Evolutionary conservation across 2,329 filamentous ascomycete genomes (phyloP), one percentile per base, ranked within the genome.

Genomic region (Blastomyces emzantsi): DNA sequence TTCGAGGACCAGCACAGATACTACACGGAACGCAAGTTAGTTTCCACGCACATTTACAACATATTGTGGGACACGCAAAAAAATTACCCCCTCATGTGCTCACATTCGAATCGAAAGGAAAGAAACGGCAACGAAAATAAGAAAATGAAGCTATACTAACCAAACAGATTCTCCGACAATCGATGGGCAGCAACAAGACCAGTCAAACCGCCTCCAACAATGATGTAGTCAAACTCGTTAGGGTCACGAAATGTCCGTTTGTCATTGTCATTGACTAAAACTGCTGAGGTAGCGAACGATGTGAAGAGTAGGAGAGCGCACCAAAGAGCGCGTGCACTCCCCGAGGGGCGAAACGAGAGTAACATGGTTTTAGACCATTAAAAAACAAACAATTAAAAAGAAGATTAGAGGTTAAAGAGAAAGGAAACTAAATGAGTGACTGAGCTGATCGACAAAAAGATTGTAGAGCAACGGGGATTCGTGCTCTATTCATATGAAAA

Each of bases 1-100:
- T 60, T 69, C 67, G 15, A 69, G 57, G 30, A 69, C 67, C 33
- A 67, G 63, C 36, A 69, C 67, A 36, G 63, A 65, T 28, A 62
- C 66, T 68, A 25, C 55, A 39, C 22, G 33, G 52, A n/a, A 43
- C 36, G n/a, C 36, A 41, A 41, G 28, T 55, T n/a, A 55, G 30
- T n/a, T 41, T 58, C 56, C 17, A 28, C 9, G 33, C 19, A 25
- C 15, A 25, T 17, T 28, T 45, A 15, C 6, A 43, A 22, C 13
- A 6, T 39, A 6, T 15, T 3, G 43, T 22, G 4, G 2, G n/a
- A 7, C 36, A 28, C 55, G 22, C n/a, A 11, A 3, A 25, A 19
- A 1, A 45, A 28, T 60, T 60, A n/a, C n/a, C n/a, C n/a, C 15
- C 33, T 25, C n/a, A 51, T 51, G 25, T 22, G 47, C 22, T 15